phyloP scores from a whole-genome alignment of 2,329 filamentous ascomycete species.

The Hymenotorrendiella dingleyae region DNA sequence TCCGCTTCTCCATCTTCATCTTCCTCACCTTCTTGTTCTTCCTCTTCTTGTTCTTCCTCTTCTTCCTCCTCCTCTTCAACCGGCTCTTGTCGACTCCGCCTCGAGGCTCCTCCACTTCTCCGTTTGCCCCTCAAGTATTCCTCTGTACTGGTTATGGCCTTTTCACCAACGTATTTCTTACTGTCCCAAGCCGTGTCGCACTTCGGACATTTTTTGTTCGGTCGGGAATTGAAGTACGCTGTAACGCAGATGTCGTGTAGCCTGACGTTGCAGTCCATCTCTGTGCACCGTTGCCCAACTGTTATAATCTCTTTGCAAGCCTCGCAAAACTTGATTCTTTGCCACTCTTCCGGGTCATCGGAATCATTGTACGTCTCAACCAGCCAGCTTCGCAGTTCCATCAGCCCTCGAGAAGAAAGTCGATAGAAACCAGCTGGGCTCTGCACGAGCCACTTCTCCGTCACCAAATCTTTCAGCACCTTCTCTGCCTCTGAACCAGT shows the following conservation, averaged over 20 bases:
- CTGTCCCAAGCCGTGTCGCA: constrained; percentile 47
- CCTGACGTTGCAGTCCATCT: constrained; percentile 60
- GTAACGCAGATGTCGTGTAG: constrained; percentile 73
- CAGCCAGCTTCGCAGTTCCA: constrained; percentile 82
- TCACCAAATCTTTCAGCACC: constrained; percentile 62
- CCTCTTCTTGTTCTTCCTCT: constrained; percentile 3
- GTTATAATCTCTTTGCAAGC: constrained; percentile 90
- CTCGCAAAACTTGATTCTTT: constrained; percentile 79
- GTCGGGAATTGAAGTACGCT: constrained; percentile 60
- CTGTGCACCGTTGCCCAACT: constrained; percentile 68
- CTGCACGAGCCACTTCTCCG: constrained; percentile 79
- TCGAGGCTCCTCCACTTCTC: constrained; percentile 21
- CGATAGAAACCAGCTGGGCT: constrained; percentile 67
- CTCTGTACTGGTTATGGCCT: constrained; percentile 29
- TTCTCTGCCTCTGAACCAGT: constrained; percentile 73
- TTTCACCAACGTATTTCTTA: constrained; percentile 30
- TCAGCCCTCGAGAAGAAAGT: constrained; percentile 68
- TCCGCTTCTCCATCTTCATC: constrained; percentile 13
- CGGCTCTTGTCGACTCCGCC: constrained; percentile 11
- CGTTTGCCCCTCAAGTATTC: constrained; percentile 28
- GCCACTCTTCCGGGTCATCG: constrained; percentile 52
- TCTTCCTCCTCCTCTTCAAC: constrained; percentile 1
- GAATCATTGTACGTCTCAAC: constrained; percentile 79
- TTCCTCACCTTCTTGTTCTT: constrained; percentile 2
- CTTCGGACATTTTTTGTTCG: constrained; percentile 56